Evolutionary conservation across 768 basidiomycete genomes (phyloP), one percentile per base, ranked within the genome.

Genomic region (Leccinum aurantiacum): DNA sequence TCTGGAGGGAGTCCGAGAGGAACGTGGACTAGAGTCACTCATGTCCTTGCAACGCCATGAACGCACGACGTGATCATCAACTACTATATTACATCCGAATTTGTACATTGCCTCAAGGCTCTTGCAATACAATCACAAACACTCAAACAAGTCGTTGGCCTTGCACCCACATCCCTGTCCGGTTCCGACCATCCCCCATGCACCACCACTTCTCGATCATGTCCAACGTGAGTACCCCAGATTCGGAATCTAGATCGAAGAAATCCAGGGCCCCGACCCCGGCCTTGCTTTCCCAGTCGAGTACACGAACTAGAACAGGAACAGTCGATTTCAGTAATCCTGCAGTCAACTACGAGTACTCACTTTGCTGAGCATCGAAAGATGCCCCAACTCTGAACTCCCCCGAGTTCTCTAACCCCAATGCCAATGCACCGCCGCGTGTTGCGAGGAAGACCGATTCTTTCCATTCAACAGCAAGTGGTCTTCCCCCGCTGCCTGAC

Each of bases 161-260:
- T 72, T 92, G 91, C 3, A 95, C 80, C 90, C 91, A 96, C 72
- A 93, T 79, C 3, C 74, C 77, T 2, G 59, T 66, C 19, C 91
- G 81, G 73, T 95, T 95, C 54, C 81, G 79, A 5, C 67, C 67
- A 67, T 91, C 87, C 0, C 93, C 93, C 46, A 89, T 69, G 65
- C 90, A 91, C 91, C 92, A 95, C 94, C 94, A 95, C 69, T 89
- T 91, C 73, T 95, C 94, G 24, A 95, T 64, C 74, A 84, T 76
- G 54, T 88, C 88, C 47, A 77, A 67, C 7, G 74, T 74, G 56
- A 81, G 56, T 31, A 53, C 56, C 58, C 54, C 38, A n/a, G 17
- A 11, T 60, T 56, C 37, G 33, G 56, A 6, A 56, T 63, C 56
- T 52, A 66, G 61, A 55, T 84, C 86, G 64, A 93, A 87, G 66